Evolutionary conservation across 371 early-diverging fungal species (phyloP).

Genomic region (Fennellomyces sp.): DNA sequence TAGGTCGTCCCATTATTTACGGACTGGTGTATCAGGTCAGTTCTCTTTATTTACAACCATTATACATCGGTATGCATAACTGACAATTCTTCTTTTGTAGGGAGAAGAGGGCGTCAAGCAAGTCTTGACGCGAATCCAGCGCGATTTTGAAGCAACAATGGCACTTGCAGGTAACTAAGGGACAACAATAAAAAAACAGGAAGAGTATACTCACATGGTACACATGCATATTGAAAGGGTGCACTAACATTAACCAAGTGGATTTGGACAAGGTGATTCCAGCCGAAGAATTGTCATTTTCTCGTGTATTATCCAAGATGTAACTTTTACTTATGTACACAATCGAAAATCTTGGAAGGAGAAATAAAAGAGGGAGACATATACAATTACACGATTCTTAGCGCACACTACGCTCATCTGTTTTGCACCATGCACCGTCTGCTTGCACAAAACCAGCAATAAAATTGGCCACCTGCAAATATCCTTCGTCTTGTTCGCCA

Average conservation of each 20-base stretch:
- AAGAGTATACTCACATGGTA: too few relatives aligned
- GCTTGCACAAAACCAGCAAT: slow-evolving; percentile 21
- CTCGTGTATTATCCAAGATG: not conserved
- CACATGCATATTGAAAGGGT: too few relatives aligned
- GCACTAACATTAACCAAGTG: slow-evolving; percentile 5
- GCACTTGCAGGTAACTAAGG: slow-evolving; percentile 24
- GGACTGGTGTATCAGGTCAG: slow-evolving; percentile 46
- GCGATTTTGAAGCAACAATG: slow-evolving; percentile 26
- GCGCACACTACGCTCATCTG: not conserved
- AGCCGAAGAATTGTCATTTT: slow-evolving; percentile 5
- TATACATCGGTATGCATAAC: not conserved
- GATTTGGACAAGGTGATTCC: slow-evolving; percentile 5
- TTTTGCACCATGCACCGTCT: slow-evolving; percentile 2
- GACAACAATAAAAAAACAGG: too few relatives aligned
- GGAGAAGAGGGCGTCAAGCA: slow-evolving; percentile 18
- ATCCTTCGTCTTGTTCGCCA: slow-evolving; percentile 2
- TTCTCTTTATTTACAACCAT: too few relatives aligned
- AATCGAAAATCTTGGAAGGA: not conserved
- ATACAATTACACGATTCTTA: too few relatives aligned
- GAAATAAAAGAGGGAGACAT: too few relatives aligned
- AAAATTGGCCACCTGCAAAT: slow-evolving; percentile 22
- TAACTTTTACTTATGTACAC: not conserved
- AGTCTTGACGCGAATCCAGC: slow-evolving; percentile 17
- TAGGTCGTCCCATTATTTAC: slow-evolving; percentile 69
- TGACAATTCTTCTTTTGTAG: not conserved